Evolutionary conservation across 176 grass and related monocot genomes (phyloP), one percentile per base, ranked within the genome.

Genomic region (Oryza coarctata): DNA sequence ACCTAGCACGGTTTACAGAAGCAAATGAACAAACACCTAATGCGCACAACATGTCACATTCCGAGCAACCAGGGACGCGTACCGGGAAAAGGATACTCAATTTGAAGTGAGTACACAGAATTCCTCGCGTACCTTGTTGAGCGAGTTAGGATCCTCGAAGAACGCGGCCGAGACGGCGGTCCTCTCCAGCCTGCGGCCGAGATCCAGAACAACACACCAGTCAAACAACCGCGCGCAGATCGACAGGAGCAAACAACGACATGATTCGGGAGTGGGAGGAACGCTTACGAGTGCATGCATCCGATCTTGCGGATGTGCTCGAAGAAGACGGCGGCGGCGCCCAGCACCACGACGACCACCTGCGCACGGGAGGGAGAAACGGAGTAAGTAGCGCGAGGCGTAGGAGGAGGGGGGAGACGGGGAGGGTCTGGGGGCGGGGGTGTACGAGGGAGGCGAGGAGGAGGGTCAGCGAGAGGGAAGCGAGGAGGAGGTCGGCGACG

Each of bases 71-170:
- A 8, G 18, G 1, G 1, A 22, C 18, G 1, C 1, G 0, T 52
- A 52, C 1, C 41, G 1, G 14, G 38, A 39, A 38, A 38, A 38
- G 2, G 7, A n/a, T 22, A 55, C 50, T 55, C 50, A 55, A 9
- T 9, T 55, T 9, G 1, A n/a, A 22, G 27, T 0, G 17, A n/a
- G 28, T 60, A 75, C 58, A 55, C 50, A 55, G 50, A 55, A 55
- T 55, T 9, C 50, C 18, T 36, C 12, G 23, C 15, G 20, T 41
- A 94, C 95, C 96, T 99, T 99, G n/a, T 90, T 88, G 70, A 99
- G 81, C 33, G 91, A 99, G 76, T 89, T 93, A 6, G 96, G 96
- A 45, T 99, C 93, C 83, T 99, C 93, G 43, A 99, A 95, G 80
- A 95, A 95, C 30, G 83, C 41, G 80, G 91, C 87, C 0, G 82